A percentile compares a stretch with the other conserved stretches of the same genome.
Evolutionary conservation across 169 alveolate species (phyloP).

Genomic region (Cryptosporidium meleagridis): DNA sequence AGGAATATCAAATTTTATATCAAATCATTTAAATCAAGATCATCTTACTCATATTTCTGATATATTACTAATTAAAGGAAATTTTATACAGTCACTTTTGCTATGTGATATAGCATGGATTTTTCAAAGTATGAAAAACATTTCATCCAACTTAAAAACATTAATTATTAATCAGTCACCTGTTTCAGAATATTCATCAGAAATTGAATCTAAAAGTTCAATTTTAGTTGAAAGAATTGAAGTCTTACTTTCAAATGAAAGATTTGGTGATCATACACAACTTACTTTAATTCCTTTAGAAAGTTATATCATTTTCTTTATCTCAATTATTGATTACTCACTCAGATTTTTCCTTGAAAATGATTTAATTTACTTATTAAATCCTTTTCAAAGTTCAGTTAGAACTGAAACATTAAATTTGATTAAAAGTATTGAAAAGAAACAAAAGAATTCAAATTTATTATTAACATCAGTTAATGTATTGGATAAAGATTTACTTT

Average conservation of each 20-base stretch:
- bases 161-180: constrained; percentile 2
- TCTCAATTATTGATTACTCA: constrained; percentile 28
- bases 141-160: constrained; percentile 19
- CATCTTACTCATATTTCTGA: background rate
- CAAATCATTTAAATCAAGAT: background rate
- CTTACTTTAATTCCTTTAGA: constrained; percentile 24
- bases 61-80: background rate
- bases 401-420: constrained; percentile 40
- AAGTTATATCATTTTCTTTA: constrained; percentile 11
- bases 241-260: constrained; percentile 6
- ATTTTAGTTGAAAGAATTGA: constrained; percentile 9
- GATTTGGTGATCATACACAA: constrained; percentile 2
- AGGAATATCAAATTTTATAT: background rate
- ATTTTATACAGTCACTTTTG: constrained; percentile 21
- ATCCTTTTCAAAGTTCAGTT: constrained; percentile 47
- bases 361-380: constrained; percentile 22
- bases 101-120: constrained; percentile 40
- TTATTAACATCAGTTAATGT: background rate
- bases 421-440: constrained; percentile 14
- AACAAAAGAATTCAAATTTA: background rate
- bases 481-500: constrained; percentile 37
- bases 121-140: constrained; percentile 21
- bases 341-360: constrained; percentile 36
- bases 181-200: constrained; percentile 15
- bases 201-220: constrained; percentile 18